Evolutionary conservation across 108 stramenopile genomes (phyloP).

Genomic region (Epithemia pelagica): DNA sequence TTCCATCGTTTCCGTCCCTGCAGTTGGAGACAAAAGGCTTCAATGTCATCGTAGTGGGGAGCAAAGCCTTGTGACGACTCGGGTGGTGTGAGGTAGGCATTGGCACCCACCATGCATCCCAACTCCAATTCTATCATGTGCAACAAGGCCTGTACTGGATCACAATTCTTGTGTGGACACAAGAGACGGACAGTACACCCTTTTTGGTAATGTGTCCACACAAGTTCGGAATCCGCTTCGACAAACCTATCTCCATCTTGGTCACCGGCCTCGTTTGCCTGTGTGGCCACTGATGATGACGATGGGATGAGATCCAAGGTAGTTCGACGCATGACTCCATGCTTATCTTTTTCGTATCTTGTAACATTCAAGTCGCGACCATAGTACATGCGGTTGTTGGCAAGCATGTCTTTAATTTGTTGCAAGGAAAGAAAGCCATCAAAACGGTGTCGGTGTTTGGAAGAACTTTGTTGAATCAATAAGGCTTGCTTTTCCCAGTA

Average conservation of each 20-base stretch:
- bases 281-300: slow-evolving; percentile 6
- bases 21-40: slow-evolving; percentile 91
- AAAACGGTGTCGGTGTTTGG: slow-evolving; percentile 22
- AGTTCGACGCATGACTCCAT: slow-evolving; percentile 70
- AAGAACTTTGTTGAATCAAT: slow-evolving; percentile 24
- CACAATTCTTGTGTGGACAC: slow-evolving; percentile 89
- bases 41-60: slow-evolving; percentile 98
- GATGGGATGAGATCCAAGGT: slow-evolving; percentile 58
- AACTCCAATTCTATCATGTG: slow-evolving; percentile 84
- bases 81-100: slow-evolving; percentile 93
- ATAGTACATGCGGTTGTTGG: slow-evolving; percentile 58
- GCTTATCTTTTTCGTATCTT: slow-evolving; percentile 56
- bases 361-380: slow-evolving; percentile 92
- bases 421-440: slow-evolving; percentile 53
- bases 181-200: slow-evolving; percentile 88
- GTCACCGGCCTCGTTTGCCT: slow-evolving; percentile 17
- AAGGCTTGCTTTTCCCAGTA: slow-evolving; percentile 89
- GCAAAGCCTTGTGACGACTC: slow-evolving; percentile 93
- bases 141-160: slow-evolving; percentile 72
- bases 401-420: slow-evolving; percentile 46
- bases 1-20: slow-evolving; percentile 92
- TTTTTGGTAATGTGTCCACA: slow-evolving; percentile 69
- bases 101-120: slow-evolving; percentile 93
- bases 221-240: slow-evolving; percentile 57
- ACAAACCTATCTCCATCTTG: slow-evolving; percentile 35